Evolutionary conservation across 495 filamentous ascomycete genomes (phyloP).

Genomic region (Neurospora discreta): DNA sequence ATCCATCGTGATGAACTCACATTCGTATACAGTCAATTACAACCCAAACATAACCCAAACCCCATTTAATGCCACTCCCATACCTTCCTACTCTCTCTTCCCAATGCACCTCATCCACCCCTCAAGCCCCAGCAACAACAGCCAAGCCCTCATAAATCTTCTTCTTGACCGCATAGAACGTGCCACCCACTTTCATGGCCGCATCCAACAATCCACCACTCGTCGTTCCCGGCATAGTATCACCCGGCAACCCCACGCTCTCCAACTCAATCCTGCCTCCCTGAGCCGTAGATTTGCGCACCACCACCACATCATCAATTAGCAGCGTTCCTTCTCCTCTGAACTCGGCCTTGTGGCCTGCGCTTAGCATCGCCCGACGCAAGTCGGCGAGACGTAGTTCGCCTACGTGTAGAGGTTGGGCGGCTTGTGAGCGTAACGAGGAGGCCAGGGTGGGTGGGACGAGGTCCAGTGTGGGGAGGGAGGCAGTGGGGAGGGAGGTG

Average conservation of each 20-base stretch:
- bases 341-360: constrained; percentile 85
- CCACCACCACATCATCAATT: constrained; percentile 76
- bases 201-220: neutral
- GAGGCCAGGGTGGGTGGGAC: constrained; percentile 67
- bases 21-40: neutral
- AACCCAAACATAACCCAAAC: neutral
- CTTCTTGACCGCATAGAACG: constrained; percentile 22
- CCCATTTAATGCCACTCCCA: too few relatives aligned
- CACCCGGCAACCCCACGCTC: constrained; percentile 45
- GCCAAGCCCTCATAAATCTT: constrained; percentile 27
- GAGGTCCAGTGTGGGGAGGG: constrained; percentile 60
- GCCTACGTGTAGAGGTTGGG: constrained; percentile 88
- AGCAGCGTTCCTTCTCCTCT: constrained; percentile 85
- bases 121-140: constrained; percentile 22
- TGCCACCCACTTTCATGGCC: constrained; percentile 3
- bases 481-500: neutral
- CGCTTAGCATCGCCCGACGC: constrained; percentile 65
- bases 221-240: neutral
- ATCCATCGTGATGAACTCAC: too few relatives aligned
- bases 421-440: constrained; percentile 55
- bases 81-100: too few relatives aligned
- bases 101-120: too few relatives aligned
- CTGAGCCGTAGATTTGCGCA: constrained; percentile 67
- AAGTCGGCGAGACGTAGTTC: constrained; percentile 85
- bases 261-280: constrained; percentile 79